phyloP scores from a whole-genome alignment of 1,139 yeast genomes.

The Geotrichum siamense region DNA sequence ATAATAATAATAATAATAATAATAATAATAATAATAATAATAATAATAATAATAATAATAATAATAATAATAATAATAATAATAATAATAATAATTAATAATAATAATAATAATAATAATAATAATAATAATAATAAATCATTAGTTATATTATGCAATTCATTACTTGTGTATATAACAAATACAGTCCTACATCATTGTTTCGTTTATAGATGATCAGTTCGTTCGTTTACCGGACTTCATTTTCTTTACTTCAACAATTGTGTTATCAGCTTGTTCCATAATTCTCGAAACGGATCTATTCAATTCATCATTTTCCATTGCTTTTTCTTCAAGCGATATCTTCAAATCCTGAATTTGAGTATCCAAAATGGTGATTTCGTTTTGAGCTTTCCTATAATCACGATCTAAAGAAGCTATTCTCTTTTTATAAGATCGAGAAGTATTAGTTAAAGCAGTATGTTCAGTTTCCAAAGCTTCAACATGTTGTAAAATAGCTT shows the following conservation, averaged over 20 bases:
- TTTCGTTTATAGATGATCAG: too few species aligned
- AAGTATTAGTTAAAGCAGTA: neutral
- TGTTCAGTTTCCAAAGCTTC: conserved; percentile 9
- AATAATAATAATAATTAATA: too few species aligned
- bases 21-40: too few species aligned
- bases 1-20: too few species aligned
- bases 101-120: too few species aligned
- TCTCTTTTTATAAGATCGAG: conserved; percentile 23
- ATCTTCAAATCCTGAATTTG: conserved; percentile 33
- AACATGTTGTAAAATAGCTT: conserved; percentile 3
- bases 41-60: too few species aligned
- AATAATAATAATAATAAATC: too few species aligned
- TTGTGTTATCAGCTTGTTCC: conserved; percentile 33
- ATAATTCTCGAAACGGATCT: conserved; percentile 31
- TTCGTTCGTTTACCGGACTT: too few species aligned
- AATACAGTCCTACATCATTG: too few species aligned
- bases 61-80: too few species aligned
- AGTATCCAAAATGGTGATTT: conserved; percentile 28
- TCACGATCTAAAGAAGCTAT: conserved; percentile 27
- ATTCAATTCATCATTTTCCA: conserved; percentile 35
- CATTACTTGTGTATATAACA: too few species aligned
- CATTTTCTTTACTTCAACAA: conserved; percentile 30
- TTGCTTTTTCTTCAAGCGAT: conserved; percentile 34
- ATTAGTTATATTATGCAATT: too few species aligned
- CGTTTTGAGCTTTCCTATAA: conserved; percentile 25